phyloP scores from a whole-genome alignment of 148 eudicot genomes.

The Rhododendron vialii region DNA sequence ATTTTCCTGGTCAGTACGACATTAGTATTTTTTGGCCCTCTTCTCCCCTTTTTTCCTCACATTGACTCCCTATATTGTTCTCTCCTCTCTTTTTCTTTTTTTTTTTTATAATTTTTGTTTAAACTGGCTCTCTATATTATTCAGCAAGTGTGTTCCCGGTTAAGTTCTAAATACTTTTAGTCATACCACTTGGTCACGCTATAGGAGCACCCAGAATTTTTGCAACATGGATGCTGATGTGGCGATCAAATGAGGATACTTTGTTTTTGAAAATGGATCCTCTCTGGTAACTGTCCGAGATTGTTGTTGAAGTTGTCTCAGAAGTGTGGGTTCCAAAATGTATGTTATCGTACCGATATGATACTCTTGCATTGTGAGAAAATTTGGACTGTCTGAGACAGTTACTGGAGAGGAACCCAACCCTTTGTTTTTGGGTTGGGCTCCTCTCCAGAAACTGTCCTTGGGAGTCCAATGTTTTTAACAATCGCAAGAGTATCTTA shows the following conservation, averaged over 20 bases:
- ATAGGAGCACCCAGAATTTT: background rate
- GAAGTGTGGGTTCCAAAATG: background rate
- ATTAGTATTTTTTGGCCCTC: background rate
- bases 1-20: background rate
- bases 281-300: background rate
- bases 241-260: background rate
- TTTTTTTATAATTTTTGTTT: too few species aligned
- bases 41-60: background rate
- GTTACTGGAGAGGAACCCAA: background rate
- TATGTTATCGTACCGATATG: background rate
- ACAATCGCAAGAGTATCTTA: background rate
- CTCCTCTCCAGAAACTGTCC: background rate
- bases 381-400: background rate
- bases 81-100: background rate
- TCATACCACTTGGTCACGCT: background rate
- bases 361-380: background rate
- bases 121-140: background rate
- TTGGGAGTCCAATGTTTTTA: background rate
- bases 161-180: background rate
- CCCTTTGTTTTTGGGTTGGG: background rate
- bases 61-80: background rate
- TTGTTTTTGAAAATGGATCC: background rate
- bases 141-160: background rate
- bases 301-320: background rate
- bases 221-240: background rate